Conservation (phyloP, 169 alveolate species). For the Plasmodium gallinaceum region DNA sequence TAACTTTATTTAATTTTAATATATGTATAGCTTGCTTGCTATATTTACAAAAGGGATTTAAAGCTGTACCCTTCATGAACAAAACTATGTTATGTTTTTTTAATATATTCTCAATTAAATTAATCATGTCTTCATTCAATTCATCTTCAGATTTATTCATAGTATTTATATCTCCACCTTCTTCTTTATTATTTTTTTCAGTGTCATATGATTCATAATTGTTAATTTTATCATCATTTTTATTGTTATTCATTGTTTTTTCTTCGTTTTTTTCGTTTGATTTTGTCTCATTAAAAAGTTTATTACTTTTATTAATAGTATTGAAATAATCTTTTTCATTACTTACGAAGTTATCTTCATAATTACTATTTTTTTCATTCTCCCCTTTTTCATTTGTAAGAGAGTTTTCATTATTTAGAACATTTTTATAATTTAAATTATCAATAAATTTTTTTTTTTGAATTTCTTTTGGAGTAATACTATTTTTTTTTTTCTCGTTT, state of each 20-base stretch:
- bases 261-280: no score
- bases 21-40: conserved; percentile 85
- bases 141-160: conserved; percentile 12
- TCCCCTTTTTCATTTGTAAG: background rate
- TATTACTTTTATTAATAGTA: background rate
- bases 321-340: conserved; percentile 1
- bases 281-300: background rate
- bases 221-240: no score
- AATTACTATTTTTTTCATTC: background rate
- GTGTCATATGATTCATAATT: background rate
- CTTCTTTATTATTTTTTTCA: conserved; percentile 2
- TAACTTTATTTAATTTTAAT: conserved; percentile 81
- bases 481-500: no score
- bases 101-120: conserved; percentile 76
- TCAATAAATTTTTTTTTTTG: no score
- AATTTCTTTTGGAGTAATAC: background rate
- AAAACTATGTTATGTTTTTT: conserved; percentile 80
- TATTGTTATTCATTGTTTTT: no score
- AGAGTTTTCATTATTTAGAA: background rate
- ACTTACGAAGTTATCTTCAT: no score
- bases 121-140: conserved; percentile 39
- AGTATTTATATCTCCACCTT: background rate
- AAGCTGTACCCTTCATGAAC: conserved; percentile 89
- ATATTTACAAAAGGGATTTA: conserved; percentile 87
- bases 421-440: background rate